phyloP scores from a whole-genome alignment of 768 basidiomycete genomes.

The Pisolithus orientalis region DNA sequence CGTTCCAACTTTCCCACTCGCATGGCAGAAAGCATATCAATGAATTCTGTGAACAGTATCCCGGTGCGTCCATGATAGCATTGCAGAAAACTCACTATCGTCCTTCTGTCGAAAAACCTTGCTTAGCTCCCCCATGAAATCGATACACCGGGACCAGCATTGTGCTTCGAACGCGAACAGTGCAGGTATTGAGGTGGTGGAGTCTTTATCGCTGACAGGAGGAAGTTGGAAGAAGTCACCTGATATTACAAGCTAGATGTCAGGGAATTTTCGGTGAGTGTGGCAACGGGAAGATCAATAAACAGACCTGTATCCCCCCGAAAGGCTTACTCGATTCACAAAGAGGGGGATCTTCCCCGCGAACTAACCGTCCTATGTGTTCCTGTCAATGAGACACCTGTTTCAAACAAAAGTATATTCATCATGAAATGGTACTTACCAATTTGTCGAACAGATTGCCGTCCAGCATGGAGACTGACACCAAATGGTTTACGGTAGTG shows the following conservation, averaged over 20 bases:
- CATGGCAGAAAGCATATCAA: slow-evolving; percentile 98
- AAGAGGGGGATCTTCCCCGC: slow-evolving; percentile 21
- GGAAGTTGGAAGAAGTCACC: slow-evolving; percentile 83
- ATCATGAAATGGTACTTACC: slow-evolving; percentile 36
- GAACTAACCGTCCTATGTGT: slow-evolving; percentile 37
- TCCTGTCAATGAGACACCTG: slow-evolving; percentile 12
- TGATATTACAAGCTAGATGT: slow-evolving; percentile 54
- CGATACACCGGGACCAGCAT: slow-evolving; percentile 53
- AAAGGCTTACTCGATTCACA: slow-evolving; percentile 35
- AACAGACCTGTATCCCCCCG: slow-evolving; percentile 58
- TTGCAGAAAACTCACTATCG: slow-evolving; percentile 27
- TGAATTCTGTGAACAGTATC: slow-evolving; percentile 52
- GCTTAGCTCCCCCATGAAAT: slow-evolving; percentile 39
- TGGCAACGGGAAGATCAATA: neutral
- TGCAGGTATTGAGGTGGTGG: slow-evolving; percentile 44
- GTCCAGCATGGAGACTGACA: slow-evolving; percentile 71
- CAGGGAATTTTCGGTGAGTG: neutral
- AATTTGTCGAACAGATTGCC: slow-evolving; percentile 65
- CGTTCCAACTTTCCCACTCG: slow-evolving; percentile 71
- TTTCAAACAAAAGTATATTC: neutral
- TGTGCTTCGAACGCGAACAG: slow-evolving; percentile 62
- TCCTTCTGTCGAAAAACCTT: slow-evolving; percentile 74
- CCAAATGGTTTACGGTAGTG: neutral
- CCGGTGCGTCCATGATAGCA: neutral
- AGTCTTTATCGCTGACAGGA: slow-evolving; percentile 51